Base-by-base conservation (phyloP, 2,329 filamentous ascomycete species). In the Fusarium protoensiforme region DNA sequence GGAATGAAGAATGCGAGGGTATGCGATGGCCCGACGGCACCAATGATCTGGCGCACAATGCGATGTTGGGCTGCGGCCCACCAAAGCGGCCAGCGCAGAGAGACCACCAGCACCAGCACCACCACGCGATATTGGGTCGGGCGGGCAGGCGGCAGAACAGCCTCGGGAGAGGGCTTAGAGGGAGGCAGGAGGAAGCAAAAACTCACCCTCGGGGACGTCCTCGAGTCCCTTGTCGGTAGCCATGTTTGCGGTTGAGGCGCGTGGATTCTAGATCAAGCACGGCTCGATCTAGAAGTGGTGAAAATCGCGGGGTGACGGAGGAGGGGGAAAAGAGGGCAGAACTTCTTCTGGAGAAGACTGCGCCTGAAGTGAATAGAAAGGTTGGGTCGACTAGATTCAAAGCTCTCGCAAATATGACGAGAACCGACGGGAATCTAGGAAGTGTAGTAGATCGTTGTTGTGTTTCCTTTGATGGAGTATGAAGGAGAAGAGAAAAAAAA, bases 221-320 rank as follows among this genome's bases (percentile, higher is more conserved):
- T 98, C 95, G 89, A 98, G 94, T 90, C 96, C 96, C 91, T 97
- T 98, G 82, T 94, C 93, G 85, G 92, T 92, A 94, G 95, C 96
- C 96, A 98, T 98, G 91, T 93, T 98, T 96, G 94, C 92, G 92
- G 87, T 89, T 81, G 81, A 81, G 81, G 82, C 83, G 85, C 65
- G 69, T 67, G 73, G 90, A 89, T 82, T 87, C 88, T 88, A 90
- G 90, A 92, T 90, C 93, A 94, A 93, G 92, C 92, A 85, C 87
- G 87, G 92, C 89, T 91, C 93, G 90, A 94, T 89, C 92, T 91
- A 91, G 88, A 86, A 82, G 82, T 79, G 72, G 78, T 76, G 77
- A 80, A 83, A 72, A 72, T 74, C 82, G 84, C 77, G 82, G 81
- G 82, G 82, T 78, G 79, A 77, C 72, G 73, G 69, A 69, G 74